Percentiles rank a stretch among this genome's conserved stretches.
These are phyloP conservation scores for Gynochthodes officinalis DNA, from an alignment of 257 asterid genomes.

Conservation along the genomic window DNA sequence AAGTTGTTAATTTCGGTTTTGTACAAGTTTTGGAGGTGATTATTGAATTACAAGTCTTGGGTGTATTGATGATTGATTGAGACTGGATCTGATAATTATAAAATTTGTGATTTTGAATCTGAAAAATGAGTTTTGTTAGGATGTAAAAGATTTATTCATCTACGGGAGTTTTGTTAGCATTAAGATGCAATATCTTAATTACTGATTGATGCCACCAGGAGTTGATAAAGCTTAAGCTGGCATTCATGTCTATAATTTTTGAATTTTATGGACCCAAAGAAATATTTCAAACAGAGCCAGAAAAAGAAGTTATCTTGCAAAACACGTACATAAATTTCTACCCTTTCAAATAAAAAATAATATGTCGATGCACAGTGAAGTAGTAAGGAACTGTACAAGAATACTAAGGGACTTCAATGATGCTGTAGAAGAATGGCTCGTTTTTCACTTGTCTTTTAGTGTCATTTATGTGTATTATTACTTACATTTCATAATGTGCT, in stretches of 20 bases:
- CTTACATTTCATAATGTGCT: neutral
- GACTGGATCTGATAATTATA: neutral
- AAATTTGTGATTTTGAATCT: neutral
- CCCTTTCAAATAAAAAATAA: neutral
- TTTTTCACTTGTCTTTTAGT: neutral
- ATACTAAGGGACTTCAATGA: neutral
- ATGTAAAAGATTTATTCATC: neutral
- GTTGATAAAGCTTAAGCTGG: neutral
- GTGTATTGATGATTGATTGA: neutral
- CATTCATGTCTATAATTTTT: neutral
- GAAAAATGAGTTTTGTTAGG: neutral
- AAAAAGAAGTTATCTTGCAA: neutral
- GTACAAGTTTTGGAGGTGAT: neutral
- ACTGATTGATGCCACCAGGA: neutral
- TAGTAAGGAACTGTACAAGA: neutral
- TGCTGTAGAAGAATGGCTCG: neutral
- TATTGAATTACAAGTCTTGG: too few species aligned
- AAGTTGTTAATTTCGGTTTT: neutral
- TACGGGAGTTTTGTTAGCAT: neutral
- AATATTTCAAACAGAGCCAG: neutral
- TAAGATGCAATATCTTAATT: neutral
- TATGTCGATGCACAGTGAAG: neutral
- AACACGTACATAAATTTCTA: neutral
- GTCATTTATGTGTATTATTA: neutral
- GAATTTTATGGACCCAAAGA: neutral